These are phyloP conservation scores for Magnolia changhungtana DNA, from an alignment of 164 flowering plant genomes.

Conservation along the genomic window DNA sequence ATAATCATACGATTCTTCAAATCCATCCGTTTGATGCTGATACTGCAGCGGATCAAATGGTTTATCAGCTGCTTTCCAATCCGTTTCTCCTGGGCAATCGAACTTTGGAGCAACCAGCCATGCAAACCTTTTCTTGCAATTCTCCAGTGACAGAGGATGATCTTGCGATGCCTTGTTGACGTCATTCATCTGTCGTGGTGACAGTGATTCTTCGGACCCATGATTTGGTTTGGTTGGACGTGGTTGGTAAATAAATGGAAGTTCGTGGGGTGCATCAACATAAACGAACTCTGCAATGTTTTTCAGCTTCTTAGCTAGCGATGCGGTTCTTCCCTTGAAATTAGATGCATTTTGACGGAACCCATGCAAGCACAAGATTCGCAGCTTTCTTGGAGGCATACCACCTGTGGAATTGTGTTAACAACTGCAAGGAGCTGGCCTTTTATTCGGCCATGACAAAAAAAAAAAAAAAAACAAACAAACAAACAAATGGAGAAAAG, in stretches of 20 bases:
- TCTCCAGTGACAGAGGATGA: constrained; percentile 41
- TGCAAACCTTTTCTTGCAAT: constrained; percentile 68
- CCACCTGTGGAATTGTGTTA: constrained; percentile 21
- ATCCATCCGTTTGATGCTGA: constrained; percentile 71
- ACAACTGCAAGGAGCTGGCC: not conserved
- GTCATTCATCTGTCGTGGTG: constrained; percentile 14
- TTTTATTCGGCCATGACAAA: not conserved
- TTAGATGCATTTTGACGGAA: constrained; percentile 93
- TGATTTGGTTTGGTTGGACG: constrained; percentile 13
- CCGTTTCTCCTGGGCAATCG: constrained; percentile 13
- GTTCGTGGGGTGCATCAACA: constrained; percentile 80
- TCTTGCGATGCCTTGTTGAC: not conserved
- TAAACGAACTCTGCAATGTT: constrained; percentile 70
- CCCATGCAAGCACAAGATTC: constrained; percentile 91
- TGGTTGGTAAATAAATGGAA: constrained; percentile 70
- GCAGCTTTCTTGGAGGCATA: constrained; percentile 50
- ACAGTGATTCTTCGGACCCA: not conserved
- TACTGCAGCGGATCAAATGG: constrained; percentile 84
- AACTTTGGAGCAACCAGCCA: constrained; percentile 65
- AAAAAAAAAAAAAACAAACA: too few relatives aligned
- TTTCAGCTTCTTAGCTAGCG: constrained; percentile 85
- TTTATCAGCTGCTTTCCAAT: constrained; percentile 54
- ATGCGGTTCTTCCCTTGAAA: constrained; percentile 87
- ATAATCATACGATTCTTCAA: constrained; percentile 52
- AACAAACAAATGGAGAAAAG: too few relatives aligned